phyloP scores from a whole-genome alignment of 306 rosid genomes.

The Ormosia emarginata region DNA sequence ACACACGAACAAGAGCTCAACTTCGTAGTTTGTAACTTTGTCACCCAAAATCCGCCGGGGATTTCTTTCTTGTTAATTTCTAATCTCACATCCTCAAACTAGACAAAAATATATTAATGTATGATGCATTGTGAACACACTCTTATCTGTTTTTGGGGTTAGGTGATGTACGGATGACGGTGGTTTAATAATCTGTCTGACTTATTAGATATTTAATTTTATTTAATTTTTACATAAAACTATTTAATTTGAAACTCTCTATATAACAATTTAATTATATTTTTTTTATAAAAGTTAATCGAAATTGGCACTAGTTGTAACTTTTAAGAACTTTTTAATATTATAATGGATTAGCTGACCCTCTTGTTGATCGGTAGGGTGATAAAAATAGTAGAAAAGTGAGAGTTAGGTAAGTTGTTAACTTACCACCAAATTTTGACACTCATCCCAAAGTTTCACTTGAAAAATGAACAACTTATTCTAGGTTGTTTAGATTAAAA shows the following conservation, averaged over 20 bases:
- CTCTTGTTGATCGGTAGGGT: background rate
- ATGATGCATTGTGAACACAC: background rate
- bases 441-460: background rate
- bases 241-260: background rate
- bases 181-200: background rate
- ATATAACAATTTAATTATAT: background rate
- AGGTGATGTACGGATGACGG: background rate
- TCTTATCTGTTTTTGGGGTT: background rate
- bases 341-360: background rate
- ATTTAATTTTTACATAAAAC: background rate
- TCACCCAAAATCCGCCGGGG: background rate
- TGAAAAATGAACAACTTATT: background rate
- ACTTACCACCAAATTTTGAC: constrained; percentile 3
- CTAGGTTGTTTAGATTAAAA: background rate
- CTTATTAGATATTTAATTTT: background rate
- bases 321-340: background rate
- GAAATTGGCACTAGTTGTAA: background rate
- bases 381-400: background rate
- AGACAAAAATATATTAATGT: background rate
- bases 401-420: background rate
- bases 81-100: background rate
- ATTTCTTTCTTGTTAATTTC: background rate
- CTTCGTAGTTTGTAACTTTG: background rate
- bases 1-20: background rate
- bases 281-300: background rate